Percentiles rank a stretch among this genome's conserved stretches.
Conservation (phyloP, 441 rosid species). For the Erodium chrysanthum region DNA sequence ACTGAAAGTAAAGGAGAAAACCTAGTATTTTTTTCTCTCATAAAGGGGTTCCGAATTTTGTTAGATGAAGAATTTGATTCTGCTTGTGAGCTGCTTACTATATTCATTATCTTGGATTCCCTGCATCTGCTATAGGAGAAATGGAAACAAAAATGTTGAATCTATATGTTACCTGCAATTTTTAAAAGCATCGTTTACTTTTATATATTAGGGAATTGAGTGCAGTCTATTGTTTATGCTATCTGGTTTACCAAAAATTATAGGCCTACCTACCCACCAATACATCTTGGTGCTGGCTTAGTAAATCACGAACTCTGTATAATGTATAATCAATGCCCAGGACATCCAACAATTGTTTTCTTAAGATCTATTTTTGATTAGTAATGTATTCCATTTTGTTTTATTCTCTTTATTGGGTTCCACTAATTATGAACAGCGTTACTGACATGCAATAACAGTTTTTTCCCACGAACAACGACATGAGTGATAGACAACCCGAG, state of each 20-base stretch:
- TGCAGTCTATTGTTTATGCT: not conserved
- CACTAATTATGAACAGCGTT: constrained; percentile 15
- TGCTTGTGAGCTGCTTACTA: not conserved
- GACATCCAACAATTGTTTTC: not conserved
- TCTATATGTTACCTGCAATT: not conserved
- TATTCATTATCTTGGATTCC: not conserved
- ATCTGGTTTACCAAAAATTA: not conserved
- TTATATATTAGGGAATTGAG: not conserved
- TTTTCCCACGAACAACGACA: constrained; percentile 52
- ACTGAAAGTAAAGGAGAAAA: not conserved
- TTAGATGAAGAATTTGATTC: not conserved
- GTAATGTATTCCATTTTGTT: constrained; percentile 5
- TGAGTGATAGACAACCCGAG: constrained; percentile 65
- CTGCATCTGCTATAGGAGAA: not conserved
- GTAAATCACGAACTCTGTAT: not conserved
- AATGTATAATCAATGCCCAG: not conserved
- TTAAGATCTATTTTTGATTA: not conserved
- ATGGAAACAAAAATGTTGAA: not conserved
- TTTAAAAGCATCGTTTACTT: not conserved
- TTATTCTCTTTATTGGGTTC: not conserved
- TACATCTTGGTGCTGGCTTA: not conserved
- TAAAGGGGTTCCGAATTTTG: no score
- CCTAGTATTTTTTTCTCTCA: not conserved
- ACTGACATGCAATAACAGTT: constrained; percentile 41
- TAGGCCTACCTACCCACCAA: not conserved